phyloP scores from a whole-genome alignment of 257 asterid genomes.

The Scutellaria galericulata region DNA sequence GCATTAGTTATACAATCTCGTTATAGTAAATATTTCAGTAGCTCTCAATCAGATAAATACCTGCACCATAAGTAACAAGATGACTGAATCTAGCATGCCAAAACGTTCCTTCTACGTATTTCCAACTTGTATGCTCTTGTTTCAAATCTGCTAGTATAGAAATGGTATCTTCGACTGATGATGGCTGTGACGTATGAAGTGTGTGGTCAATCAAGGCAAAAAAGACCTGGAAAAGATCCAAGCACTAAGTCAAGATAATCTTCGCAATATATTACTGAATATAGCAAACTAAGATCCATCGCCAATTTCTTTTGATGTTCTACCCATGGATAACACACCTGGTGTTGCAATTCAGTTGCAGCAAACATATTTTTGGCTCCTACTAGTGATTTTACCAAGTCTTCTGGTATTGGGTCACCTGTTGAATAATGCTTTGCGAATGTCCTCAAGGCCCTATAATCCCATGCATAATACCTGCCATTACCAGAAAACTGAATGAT shows the following conservation, averaged over 20 bases:
- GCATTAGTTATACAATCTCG: background rate
- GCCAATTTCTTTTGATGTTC: background rate
- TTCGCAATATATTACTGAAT: conserved; percentile 21
- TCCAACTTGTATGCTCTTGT: conserved; percentile 85
- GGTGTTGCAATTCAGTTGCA: conserved; percentile 93
- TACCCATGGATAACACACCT: conserved; percentile 57
- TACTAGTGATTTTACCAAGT: conserved; percentile 68
- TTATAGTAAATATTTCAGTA: conserved; percentile 19
- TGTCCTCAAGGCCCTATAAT: conserved; percentile 73
- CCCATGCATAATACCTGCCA: conserved; percentile 89
- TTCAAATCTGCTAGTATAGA: conserved; percentile 72
- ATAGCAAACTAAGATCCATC: conserved; percentile 16
- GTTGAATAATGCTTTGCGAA: conserved; percentile 85
- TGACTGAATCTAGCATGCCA: conserved; percentile 97
- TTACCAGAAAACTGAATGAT: conserved; percentile 25
- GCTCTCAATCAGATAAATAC: conserved; percentile 43
- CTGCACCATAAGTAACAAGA: conserved; percentile 93
- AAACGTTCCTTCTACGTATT: conserved; percentile 81
- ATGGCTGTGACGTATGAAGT: conserved; percentile 67
- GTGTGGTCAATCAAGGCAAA: conserved; percentile 84
- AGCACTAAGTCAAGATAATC: conserved; percentile 19
- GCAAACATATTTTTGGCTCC: conserved; percentile 89
- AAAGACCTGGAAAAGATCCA: conserved; percentile 61
- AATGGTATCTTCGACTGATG: conserved; percentile 54
- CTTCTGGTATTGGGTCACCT: conserved; percentile 86